Evolutionary conservation across 257 asterid species (phyloP).

Genomic region (Lantana camara): DNA sequence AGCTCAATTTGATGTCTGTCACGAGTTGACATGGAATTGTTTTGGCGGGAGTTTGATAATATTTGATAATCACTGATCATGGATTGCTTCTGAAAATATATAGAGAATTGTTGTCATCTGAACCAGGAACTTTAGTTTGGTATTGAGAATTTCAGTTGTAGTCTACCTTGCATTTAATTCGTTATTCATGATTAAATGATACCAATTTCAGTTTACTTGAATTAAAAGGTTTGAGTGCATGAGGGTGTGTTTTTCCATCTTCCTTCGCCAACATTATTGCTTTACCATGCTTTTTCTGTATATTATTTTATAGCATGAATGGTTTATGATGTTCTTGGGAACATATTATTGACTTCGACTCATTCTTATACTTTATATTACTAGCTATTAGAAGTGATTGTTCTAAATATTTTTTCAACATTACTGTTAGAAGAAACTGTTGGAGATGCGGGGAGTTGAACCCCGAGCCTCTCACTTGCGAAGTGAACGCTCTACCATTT

Average conservation of each 20-base stretch:
- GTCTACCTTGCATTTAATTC: neutral
- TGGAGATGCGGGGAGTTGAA: slow-evolving; percentile 89
- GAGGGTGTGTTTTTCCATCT: slow-evolving; percentile 2
- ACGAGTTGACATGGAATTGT: neutral
- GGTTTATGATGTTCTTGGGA: neutral
- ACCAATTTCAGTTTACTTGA: neutral
- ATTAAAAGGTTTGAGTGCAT: neutral
- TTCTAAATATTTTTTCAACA: no score
- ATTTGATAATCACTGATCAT: neutral
- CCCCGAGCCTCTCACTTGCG: slow-evolving; percentile 99
- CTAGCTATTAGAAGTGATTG: no score
- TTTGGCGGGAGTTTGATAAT: slow-evolving; percentile 3
- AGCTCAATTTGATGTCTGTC: no score
- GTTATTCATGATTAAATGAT: neutral
- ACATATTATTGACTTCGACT: slow-evolving; percentile 29
- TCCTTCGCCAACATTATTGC: neutral
- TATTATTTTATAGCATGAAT: slow-evolving; percentile 3
- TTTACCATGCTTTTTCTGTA: neutral
- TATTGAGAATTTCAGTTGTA: neutral
- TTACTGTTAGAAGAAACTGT: no score
- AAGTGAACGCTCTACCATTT: slow-evolving; percentile 99
- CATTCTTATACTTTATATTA: slow-evolving; percentile 44
- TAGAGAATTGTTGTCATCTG: neutral
- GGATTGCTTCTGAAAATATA: neutral
- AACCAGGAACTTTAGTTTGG: neutral